Base-by-base conservation (phyloP, 1,284 basidiomycete species). In the Sphaerobolus stellatus region DNA sequence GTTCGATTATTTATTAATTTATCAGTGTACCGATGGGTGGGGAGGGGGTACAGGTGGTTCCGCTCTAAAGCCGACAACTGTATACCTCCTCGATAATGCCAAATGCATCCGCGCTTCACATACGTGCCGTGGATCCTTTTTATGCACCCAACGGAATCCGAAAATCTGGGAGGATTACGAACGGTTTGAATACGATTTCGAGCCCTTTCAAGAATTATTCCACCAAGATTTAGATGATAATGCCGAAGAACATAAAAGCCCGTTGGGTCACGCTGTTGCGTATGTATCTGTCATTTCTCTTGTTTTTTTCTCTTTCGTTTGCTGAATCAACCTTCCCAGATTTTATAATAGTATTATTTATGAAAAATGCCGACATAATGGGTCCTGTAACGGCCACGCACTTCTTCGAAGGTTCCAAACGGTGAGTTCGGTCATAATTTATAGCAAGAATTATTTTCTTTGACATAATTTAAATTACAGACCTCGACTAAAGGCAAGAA, bases 21-120 rank as follows among this genome's bases (percentile, higher is more conserved):
- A n/a, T n/a, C n/a, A 43, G 40, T 43, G 40, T 18, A 43, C 40
- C 25, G 40, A 43, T 43, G 40, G 40, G n/a, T 43, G 40, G 40
- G 40, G 25, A 43, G 40, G 40, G 18, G 40, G 40, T 8, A 8
- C 40, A 43, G 40, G 40, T 8, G 40, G 40, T 18, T 43, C 40
- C 9, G 25, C 18, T 9, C 40, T 20, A 18, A 43, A 43, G n/a
- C n/a, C n/a, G 7, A 24, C 25, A 24, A 8, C 7, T 20, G 40
- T 43, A 24, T 7, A 8, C 6, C 6, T 43, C 6, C 25, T 43
- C 9, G 40, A 18, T 18, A 18, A 18, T 18, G 8, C 25, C 7
- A 9, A 9, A 43, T 43, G 40, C n/a, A 18, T 43, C 40, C n/a
- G 40, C 25, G 40, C 40, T 20, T n/a, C 25, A 9, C 40, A 43